These are phyloP conservation scores for Aspergillus leporis DNA, from an alignment of 495 filamentous ascomycete species.

Conservation along the genomic window DNA sequence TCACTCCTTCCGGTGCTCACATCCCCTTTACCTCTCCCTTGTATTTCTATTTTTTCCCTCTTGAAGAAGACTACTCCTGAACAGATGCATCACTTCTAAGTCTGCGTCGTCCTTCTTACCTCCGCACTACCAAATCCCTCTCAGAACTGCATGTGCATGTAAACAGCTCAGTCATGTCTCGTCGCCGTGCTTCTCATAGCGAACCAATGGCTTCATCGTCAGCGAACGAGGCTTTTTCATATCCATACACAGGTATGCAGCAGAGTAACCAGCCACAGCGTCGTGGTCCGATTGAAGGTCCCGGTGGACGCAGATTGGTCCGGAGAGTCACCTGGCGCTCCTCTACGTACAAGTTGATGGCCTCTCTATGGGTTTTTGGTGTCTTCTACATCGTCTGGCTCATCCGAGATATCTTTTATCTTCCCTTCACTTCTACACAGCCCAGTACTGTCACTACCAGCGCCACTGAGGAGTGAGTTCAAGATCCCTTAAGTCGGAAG, in stretches of 20 bases:
- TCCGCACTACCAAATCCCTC: conserved; percentile 13
- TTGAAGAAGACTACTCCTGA: neutral
- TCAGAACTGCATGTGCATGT: conserved; percentile 18
- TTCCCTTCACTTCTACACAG: conserved; percentile 34
- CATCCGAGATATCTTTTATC: conserved; percentile 47
- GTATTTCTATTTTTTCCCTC: conserved; percentile 8
- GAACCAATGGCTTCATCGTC: conserved; percentile 32
- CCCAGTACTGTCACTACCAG: conserved; percentile 12
- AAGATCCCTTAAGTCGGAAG: neutral
- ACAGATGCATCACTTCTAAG: conserved; percentile 17
- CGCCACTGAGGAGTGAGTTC: conserved; percentile 24
- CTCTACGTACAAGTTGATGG: conserved; percentile 51
- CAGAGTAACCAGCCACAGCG: conserved; percentile 27
- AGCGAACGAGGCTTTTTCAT: conserved; percentile 40
- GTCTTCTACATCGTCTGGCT: conserved; percentile 51
- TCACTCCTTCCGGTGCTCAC: conserved; percentile 12
- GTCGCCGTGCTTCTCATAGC: conserved; percentile 45
- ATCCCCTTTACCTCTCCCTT: conserved; percentile 10
- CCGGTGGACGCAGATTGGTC: conserved; percentile 45
- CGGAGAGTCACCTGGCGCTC: conserved; percentile 54
- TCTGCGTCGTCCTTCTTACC: conserved; percentile 9
- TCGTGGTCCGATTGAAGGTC: conserved; percentile 48
- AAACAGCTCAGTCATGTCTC: conserved; percentile 38
- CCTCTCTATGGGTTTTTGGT: conserved; percentile 47
- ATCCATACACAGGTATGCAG: conserved; percentile 33